Percentiles rank a stretch among this genome's conserved stretches.
Conservation (phyloP, 331 rosid species). For the Cydonia oblonga region DNA sequence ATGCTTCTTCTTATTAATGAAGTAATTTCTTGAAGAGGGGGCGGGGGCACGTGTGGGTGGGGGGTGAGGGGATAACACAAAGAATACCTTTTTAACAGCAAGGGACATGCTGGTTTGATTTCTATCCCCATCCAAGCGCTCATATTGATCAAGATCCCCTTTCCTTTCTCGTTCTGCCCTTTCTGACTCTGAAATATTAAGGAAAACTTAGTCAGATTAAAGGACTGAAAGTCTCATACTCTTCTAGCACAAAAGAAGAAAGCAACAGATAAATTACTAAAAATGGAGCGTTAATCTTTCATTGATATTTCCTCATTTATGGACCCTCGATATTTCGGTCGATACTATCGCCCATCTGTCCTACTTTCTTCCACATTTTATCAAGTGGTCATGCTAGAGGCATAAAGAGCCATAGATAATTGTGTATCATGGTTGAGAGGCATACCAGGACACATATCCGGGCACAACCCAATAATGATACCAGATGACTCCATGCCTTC, state of each 20-base stretch:
- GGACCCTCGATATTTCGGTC: no score
- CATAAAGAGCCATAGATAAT: neutral
- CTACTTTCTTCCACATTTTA: neutral
- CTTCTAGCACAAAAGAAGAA: slow-evolving; percentile 4
- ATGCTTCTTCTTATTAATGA: neutral
- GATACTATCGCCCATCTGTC: neutral
- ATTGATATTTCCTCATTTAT: neutral
- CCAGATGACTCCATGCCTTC: slow-evolving; percentile 46
- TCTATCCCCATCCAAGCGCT: slow-evolving; percentile 90
- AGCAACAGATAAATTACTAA: neutral
- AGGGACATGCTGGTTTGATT: slow-evolving; percentile 69
- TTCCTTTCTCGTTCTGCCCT: slow-evolving; percentile 93
- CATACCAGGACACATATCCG: slow-evolving; percentile 97
- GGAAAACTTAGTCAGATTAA: neutral
- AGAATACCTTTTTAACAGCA: slow-evolving; percentile 84
- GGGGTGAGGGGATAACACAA: neutral
- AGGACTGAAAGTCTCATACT: neutral
- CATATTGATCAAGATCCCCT: slow-evolving; percentile 94
- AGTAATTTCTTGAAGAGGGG: neutral
- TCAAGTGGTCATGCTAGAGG: neutral
- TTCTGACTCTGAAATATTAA: slow-evolving; percentile 57
- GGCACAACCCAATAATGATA: slow-evolving; percentile 65
- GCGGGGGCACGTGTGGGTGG: no score
- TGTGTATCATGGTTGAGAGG: slow-evolving; percentile 16
- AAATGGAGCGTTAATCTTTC: neutral